These are phyloP conservation scores for Acorus calamus DNA, from an alignment of 106 monocot species.

Conservation along the genomic window DNA sequence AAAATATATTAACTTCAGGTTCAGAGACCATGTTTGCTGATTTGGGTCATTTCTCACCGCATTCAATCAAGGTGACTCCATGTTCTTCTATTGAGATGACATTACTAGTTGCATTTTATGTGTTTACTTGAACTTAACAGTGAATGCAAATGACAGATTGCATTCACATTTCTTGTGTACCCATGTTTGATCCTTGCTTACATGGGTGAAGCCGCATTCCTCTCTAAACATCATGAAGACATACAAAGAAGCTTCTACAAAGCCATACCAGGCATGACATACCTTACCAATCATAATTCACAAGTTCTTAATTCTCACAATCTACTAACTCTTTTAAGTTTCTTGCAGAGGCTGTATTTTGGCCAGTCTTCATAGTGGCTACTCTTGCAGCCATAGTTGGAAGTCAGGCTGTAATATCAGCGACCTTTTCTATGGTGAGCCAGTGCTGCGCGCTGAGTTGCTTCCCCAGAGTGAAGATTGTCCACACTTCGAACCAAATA, in stretches of 20 bases:
- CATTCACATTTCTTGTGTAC: slow-evolving; percentile 65
- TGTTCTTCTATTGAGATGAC: background rate
- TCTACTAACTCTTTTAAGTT: background rate
- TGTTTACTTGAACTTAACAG: no score
- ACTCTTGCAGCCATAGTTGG: slow-evolving; percentile 67
- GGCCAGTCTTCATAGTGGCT: slow-evolving; percentile 79
- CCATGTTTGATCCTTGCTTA: slow-evolving; percentile 78
- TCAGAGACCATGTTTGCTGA: slow-evolving; percentile 74
- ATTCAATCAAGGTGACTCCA: slow-evolving; percentile 43
- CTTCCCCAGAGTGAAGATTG: slow-evolving; percentile 73
- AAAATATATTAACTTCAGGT: slow-evolving; percentile 19
- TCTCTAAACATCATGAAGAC: slow-evolving; percentile 72
- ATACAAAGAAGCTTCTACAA: slow-evolving; percentile 73
- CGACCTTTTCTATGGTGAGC: slow-evolving; percentile 66
- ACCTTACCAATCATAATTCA: background rate
- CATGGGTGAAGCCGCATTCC: slow-evolving; percentile 91
- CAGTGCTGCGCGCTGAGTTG: slow-evolving; percentile 65
- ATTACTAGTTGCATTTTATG: no score
- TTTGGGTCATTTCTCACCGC: slow-evolving; percentile 63
- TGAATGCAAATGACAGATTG: slow-evolving; percentile 25
- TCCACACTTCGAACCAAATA: slow-evolving; percentile 65
- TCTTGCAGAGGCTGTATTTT: slow-evolving; percentile 59
- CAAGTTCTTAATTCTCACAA: background rate
- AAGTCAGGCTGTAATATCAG: slow-evolving; percentile 79
- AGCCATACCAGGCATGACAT: slow-evolving; percentile 51